These are phyloP conservation scores for Plectosphaerella cucumerina DNA, from an alignment of 2,329 filamentous ascomycete genomes.

Conservation along the genomic window DNA sequence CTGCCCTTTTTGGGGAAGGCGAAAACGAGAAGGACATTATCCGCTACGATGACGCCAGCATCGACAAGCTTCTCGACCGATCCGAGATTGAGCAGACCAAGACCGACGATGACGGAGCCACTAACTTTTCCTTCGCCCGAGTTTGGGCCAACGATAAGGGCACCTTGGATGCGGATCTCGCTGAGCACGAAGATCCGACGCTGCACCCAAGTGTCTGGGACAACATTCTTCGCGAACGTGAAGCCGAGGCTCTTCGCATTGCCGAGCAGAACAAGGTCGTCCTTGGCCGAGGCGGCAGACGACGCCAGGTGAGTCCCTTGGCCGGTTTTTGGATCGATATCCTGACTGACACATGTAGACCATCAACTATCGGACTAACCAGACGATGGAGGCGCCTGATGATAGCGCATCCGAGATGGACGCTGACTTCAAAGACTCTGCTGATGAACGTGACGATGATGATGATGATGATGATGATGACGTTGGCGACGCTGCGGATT, in stretches of 20 bases:
- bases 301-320: constrained; percentile 45
- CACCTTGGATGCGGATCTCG: constrained; percentile 59
- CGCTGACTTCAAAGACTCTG: constrained; percentile 18
- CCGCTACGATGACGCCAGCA: constrained; percentile 71
- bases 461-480: constrained; percentile 18
- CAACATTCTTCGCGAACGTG: constrained; percentile 60
- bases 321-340: no score
- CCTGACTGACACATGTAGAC: constrained; percentile 14
- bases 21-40: constrained; percentile 64
- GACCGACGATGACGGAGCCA: constrained; percentile 57
- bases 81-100: constrained; percentile 72
- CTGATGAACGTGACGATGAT: constrained; percentile 17
- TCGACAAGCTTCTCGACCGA: constrained; percentile 90
- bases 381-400: constrained; percentile 8
- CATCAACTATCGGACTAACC: constrained; percentile 22
- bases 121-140: constrained; percentile 82
- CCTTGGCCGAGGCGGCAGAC: constrained; percentile 82
- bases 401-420: constrained; percentile 17
- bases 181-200: constrained; percentile 43
- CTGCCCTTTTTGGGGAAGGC: constrained; percentile 77
- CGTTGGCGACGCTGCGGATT: background rate
- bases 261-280: constrained; percentile 64
- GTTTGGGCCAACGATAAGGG: constrained; percentile 86
- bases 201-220: constrained; percentile 79
- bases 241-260: constrained; percentile 66